Percentiles rank a stretch among this genome's conserved stretches.
These are phyloP conservation scores for Nitzschia sp. DNA, from an alignment of 108 stramenopile genomes.

Conservation along the genomic window DNA sequence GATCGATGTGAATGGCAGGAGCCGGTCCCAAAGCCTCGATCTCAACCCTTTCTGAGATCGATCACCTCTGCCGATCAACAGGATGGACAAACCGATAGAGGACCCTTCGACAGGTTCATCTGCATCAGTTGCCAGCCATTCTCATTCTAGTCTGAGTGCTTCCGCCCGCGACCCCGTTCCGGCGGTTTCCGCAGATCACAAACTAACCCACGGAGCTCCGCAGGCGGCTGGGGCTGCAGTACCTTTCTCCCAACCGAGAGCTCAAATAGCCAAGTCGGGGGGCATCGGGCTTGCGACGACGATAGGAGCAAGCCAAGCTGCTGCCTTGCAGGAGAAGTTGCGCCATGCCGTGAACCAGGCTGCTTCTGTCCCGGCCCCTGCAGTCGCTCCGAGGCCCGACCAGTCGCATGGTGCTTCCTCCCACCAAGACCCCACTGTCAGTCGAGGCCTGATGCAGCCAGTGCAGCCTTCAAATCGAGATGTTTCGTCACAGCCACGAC, in stretches of 20 bases:
- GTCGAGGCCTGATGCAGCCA: no score
- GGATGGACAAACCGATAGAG: constrained; percentile 9
- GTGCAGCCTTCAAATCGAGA: no score
- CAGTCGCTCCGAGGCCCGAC: no score
- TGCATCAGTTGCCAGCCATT: no score
- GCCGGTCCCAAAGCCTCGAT: background rate
- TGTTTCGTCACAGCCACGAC: background rate
- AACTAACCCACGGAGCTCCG: background rate
- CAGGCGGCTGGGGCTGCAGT: background rate
- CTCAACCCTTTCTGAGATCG: constrained; percentile 10
- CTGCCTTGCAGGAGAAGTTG: constrained; percentile 14
- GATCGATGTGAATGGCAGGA: no score
- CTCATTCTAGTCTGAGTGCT: no score
- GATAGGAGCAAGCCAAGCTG: background rate
- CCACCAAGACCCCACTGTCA: no score
- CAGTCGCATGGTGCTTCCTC: background rate
- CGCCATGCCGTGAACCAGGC: constrained; percentile 1
- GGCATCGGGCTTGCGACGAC: constrained; percentile 9
- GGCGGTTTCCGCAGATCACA: background rate
- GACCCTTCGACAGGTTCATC: no score
- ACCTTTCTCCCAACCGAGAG: background rate
- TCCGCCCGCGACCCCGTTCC: background rate
- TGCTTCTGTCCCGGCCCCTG: background rate
- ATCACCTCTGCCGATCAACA: background rate
- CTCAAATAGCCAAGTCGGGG: constrained; percentile 9